Evolutionary conservation across 2,329 filamentous ascomycete species (phyloP), one percentile per base, ranked within the genome.

Genomic region (Fusarium sp.): DNA sequence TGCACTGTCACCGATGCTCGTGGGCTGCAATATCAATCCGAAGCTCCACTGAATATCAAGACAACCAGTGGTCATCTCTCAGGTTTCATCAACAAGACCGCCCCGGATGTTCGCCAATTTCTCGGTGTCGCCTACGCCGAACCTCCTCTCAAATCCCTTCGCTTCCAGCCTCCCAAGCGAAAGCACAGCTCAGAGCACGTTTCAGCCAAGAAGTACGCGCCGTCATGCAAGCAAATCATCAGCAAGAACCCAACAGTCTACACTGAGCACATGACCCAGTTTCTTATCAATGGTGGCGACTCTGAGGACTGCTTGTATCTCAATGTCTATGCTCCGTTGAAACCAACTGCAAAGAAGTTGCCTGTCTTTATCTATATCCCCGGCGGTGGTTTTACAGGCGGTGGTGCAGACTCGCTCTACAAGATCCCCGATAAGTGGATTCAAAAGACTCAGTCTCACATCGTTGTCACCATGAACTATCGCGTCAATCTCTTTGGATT

Each of bases 231-330:
- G 15, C 65, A 68, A 6, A 24, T 39, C 1, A 22, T 68, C 18
- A 68, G 63, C 47, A 68, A 68, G 14, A 45, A 38, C 28, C 54
- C 65, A 2, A 68, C 54, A 2, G 65, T 68, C 1, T 68, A 68
- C 12, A 68, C 63, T 2, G 47, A 68, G 24, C 14, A 68, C 12
- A 68, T 68, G 65, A 20, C 54, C 20, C 47, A 68, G 5, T 68
- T 68, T 18, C 54, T 68, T 5, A 68, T 62, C 31, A 68, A 68
- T 3, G 65, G 65, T 1, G 47, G 35, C 1, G 54, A 68, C 17
- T 67, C 65, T 10, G 65, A 68, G 24, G 65, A 68, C 11, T 68
- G 65, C 20, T 28, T 68, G 28, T 68, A 68, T 33, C 65, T 68
- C 24, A 68, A 68, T 14, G 47, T 68, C 24, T 68, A 68, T 4